Conservation (phyloP, 495 filamentous ascomycete genomes). For the Penicillium steckii region DNA sequence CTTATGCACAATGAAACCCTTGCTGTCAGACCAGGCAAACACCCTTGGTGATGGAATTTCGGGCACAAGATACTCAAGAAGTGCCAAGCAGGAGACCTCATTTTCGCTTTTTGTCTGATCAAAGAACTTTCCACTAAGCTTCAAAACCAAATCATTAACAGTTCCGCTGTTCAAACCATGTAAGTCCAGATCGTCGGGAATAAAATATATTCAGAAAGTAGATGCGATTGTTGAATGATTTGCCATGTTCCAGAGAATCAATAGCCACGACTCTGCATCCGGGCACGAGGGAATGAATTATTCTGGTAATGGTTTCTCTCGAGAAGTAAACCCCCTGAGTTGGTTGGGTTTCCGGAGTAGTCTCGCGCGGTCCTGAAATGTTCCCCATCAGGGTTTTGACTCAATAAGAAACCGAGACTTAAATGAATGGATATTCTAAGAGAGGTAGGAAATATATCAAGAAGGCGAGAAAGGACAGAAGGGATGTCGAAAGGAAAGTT, state of each 20-base stretch:
- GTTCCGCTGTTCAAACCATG: neutral
- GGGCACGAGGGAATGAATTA: neutral
- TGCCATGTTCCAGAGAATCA: neutral
- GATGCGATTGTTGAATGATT: neutral
- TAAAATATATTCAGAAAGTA: neutral
- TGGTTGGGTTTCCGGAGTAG: neutral
- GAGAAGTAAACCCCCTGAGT: neutral
- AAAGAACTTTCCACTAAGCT: neutral
- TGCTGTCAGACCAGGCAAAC: neutral
- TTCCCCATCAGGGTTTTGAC: neutral
- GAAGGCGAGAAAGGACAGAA: no score
- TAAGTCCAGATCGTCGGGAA: neutral
- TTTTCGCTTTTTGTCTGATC: neutral
- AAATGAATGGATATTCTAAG: no score
- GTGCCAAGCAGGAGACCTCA: neutral
- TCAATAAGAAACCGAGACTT: no score
- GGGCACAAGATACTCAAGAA: neutral
- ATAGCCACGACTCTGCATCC: neutral
- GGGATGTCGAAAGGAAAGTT: no score
- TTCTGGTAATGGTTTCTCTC: neutral
- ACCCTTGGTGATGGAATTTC: neutral
- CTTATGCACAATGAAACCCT: neutral
- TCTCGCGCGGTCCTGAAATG: neutral
- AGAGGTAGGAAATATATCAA: no score
- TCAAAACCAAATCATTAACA: neutral